Percentiles rank a stretch among this genome's conserved stretches.
These are phyloP conservation scores for Bisporella sp. DNA, from an alignment of 2,329 filamentous ascomycete genomes.

Conservation along the genomic window DNA sequence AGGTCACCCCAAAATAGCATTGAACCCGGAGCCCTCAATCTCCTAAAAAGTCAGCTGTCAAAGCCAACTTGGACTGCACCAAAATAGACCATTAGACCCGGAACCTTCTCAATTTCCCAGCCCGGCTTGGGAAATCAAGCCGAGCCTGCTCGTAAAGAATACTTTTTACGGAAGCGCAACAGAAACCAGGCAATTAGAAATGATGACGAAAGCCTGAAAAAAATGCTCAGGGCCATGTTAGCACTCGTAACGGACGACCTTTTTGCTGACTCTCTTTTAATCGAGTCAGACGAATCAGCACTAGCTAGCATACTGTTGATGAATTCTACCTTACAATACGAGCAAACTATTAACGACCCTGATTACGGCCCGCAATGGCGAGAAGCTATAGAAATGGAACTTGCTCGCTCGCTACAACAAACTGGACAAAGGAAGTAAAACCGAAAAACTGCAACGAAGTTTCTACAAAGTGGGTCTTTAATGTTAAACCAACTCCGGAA, in stretches of 20 bases:
- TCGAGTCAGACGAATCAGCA: too few species aligned
- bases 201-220: background rate
- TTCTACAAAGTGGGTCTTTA: conserved; percentile 13
- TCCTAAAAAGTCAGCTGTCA: too few species aligned
- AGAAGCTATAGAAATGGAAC: background rate
- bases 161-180: too few species aligned
- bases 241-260: background rate
- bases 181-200: background rate
- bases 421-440: background rate
- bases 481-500: conserved; percentile 2
- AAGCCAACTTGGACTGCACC: too few species aligned
- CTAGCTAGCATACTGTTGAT: too few species aligned
- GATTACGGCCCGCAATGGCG: background rate
- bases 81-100: too few species aligned
- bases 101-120: too few species aligned
- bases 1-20: too few species aligned
- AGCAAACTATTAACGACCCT: background rate
- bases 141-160: too few species aligned
- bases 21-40: too few species aligned
- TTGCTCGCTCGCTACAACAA: background rate
- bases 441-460: conserved; percentile 22
- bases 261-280: background rate
- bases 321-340: too few species aligned
- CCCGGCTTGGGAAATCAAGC: too few species aligned
- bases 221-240: background rate